These are phyloP conservation scores for Neurospora hispaniola DNA, from an alignment of 495 filamentous ascomycete genomes.

Conservation along the genomic window DNA sequence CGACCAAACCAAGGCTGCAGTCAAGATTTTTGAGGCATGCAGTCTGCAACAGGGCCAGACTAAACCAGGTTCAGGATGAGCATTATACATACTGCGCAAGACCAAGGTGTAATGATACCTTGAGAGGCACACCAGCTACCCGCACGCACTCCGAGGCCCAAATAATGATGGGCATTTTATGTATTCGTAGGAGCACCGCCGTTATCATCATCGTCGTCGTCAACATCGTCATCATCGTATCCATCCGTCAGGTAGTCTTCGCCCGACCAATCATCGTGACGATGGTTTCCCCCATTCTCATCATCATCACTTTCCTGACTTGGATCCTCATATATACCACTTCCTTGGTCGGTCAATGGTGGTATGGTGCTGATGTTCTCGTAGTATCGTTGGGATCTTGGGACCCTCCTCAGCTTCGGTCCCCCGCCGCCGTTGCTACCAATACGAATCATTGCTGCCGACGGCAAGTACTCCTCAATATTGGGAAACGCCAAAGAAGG, in stretches of 20 bases:
- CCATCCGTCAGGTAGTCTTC: neutral
- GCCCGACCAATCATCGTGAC: neutral
- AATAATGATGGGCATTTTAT: neutral
- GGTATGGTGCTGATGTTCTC: neutral
- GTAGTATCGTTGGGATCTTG: neutral
- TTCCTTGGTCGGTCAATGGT: neutral
- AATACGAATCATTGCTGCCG: neutral
- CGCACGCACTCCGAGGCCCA: neutral
- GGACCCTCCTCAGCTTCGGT: neutral
- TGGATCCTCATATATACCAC: neutral
- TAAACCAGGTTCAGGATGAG: neutral
- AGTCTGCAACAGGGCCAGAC: neutral
- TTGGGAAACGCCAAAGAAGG: conserved; percentile 4
- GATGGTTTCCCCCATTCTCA: neutral
- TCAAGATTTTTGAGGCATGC: neutral
- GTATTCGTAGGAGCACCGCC: neutral
- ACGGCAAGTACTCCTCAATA: neutral
- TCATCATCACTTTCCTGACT: neutral
- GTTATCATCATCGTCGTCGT: neutral
- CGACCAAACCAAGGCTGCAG: neutral
- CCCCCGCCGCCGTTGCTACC: neutral
- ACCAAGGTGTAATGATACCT: neutral
- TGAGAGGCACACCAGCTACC: neutral
- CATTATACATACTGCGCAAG: neutral
- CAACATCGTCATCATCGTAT: neutral